Base-by-base conservation (phyloP, 2,329 filamentous ascomycete genomes). In the Fusarium sp. region DNA sequence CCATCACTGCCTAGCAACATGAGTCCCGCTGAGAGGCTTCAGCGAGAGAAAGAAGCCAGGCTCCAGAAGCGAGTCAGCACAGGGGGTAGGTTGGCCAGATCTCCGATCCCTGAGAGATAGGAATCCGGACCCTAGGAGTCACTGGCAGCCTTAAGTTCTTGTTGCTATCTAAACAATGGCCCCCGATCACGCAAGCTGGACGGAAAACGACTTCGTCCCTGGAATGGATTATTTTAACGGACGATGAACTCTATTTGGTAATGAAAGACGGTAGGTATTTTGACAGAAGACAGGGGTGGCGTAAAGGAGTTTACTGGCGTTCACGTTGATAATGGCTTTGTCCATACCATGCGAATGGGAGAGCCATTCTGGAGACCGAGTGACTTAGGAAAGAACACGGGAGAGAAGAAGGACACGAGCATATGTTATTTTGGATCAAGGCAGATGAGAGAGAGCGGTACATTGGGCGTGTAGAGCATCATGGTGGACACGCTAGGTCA, bases 31-130 rank as follows among this genome's bases (percentile, higher is more conserved):
- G 88, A 90, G 55, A 85, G 83, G 71, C 78, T 88, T 56, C 85
- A 88, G 63, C 86, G 86, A 42, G 91, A 94, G 74, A 89, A 87
- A 76, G 91, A 94, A 75, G 82, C 86, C 27, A 89, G 90, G 67
- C 80, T 95, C 65, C 91, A 94, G 80, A 96, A 96, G 83, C 87
- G 93, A 67, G 90, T 93, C 69, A 94, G 92, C 78, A 92, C 91
- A 30, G 92, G 92, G 49, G 92, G 92, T 50, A 86, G 92, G 73
- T 85, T 95, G 78, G 89, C 89, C 67, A 90, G 87, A 81, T 87
- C 86, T 75, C 87, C 88, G 75, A 90, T 90, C 79, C 87, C 88
- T 75, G 88, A 90, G 81, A 86, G 84, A 79, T 88, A 88, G 86
- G 83, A 83, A 78, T 78, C 80, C 60, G 77, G 76, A 76, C 75